phyloP scores from a whole-genome alignment of 2,329 filamentous ascomycete species.

The Ilyonectria mors-panacis region DNA sequence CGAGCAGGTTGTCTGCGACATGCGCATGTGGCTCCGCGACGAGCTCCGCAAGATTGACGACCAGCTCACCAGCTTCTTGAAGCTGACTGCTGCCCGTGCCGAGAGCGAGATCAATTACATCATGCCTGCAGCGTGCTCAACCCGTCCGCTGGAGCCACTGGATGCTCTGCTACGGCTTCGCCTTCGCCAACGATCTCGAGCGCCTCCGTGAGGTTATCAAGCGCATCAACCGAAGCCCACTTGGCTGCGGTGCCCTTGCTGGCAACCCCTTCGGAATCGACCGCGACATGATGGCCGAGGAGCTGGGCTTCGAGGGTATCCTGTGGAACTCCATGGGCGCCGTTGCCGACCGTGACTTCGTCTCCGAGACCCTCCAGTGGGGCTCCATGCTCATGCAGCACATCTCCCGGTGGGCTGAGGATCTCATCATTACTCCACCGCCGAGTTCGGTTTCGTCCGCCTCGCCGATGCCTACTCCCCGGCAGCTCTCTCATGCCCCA shows the following conservation, averaged over 20 bases:
- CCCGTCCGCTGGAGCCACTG: slow-evolving; percentile 88
- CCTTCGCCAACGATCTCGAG: slow-evolving; percentile 82
- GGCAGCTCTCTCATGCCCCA: slow-evolving; percentile 85
- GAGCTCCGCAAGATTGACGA: slow-evolving; percentile 43
- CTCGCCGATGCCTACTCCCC: slow-evolving; percentile 84
- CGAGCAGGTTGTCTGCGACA: slow-evolving; percentile 81
- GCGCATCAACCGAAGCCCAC: slow-evolving; percentile 80
- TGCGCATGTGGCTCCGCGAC: slow-evolving; percentile 74
- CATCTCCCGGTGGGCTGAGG: slow-evolving; percentile 85
- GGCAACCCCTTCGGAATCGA: slow-evolving; percentile 89
- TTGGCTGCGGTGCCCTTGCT: slow-evolving; percentile 83
- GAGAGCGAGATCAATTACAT: slow-evolving; percentile 69
- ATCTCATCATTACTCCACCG: slow-evolving; percentile 87
- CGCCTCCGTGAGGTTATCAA: slow-evolving; percentile 80
- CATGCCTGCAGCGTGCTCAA: slow-evolving; percentile 88
- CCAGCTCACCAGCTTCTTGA: slow-evolving; percentile 45
- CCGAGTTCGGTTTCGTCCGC: slow-evolving; percentile 83
- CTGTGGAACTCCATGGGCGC: slow-evolving; percentile 84
- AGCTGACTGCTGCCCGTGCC: slow-evolving; percentile 42
- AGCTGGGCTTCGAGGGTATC: slow-evolving; percentile 84
- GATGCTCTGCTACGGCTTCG: slow-evolving; percentile 81
- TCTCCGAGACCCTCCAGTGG: slow-evolving; percentile 87
- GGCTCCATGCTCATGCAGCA: slow-evolving; percentile 83
- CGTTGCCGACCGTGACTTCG: slow-evolving; percentile 85
- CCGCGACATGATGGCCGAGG: slow-evolving; percentile 82